Evolutionary conservation across 2,329 filamentous ascomycete species (phyloP).

Genomic region (Arachnopeziza araneosa): DNA sequence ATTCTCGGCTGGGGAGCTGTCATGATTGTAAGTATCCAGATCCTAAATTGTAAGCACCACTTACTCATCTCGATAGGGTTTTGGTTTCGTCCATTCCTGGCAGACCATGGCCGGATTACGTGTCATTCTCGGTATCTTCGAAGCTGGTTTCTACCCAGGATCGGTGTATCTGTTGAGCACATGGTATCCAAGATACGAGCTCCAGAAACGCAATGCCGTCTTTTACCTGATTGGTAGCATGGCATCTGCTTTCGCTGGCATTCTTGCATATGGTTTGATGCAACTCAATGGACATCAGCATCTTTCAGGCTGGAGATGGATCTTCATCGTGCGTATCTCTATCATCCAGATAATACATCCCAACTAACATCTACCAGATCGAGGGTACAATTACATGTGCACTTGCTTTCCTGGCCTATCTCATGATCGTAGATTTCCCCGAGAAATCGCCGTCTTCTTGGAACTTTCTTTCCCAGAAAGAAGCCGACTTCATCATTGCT

Average conservation of each 20-base stretch:
- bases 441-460: slow-evolving; percentile 44
- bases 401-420: slow-evolving; percentile 45
- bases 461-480: slow-evolving; percentile 45
- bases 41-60: neutral
- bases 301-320: slow-evolving; percentile 33
- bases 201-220: slow-evolving; percentile 63
- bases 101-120: slow-evolving; percentile 25
- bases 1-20: slow-evolving; percentile 37
- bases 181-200: slow-evolving; percentile 50
- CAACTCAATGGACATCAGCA: slow-evolving; percentile 33
- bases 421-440: slow-evolving; percentile 59
- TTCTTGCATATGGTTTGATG: slow-evolving; percentile 62
- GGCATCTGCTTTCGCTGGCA: slow-evolving; percentile 60
- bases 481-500: slow-evolving; percentile 46
- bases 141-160: slow-evolving; percentile 33
- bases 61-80: slow-evolving; percentile 14
- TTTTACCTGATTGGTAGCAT: slow-evolving; percentile 67
- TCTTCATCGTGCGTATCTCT: slow-evolving; percentile 39
- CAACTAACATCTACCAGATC: slow-evolving; percentile 30
- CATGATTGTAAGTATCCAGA: slow-evolving; percentile 33
- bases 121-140: slow-evolving; percentile 26
- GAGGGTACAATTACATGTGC: slow-evolving; percentile 50
- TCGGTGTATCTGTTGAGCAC: slow-evolving; percentile 37
- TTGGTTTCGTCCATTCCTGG: slow-evolving; percentile 33
- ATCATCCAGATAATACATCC: neutral